Percentiles rank a stretch among this genome's conserved stretches.
Conservation (phyloP, 768 basidiomycete genomes). For the Tricholoma matsutake region DNA sequence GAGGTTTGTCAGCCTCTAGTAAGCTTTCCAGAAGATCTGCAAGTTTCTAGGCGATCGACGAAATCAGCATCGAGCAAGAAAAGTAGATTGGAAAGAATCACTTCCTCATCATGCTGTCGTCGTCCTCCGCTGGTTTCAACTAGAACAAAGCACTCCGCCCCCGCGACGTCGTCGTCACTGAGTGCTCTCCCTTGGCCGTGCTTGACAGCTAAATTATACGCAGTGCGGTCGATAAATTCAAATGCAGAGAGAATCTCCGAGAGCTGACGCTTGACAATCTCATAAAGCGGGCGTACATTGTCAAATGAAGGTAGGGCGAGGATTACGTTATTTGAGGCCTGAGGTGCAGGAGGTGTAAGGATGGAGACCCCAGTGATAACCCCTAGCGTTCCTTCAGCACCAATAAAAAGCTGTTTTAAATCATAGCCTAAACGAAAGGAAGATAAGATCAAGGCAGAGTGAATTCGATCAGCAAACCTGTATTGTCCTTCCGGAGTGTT, state of each 20-base stretch:
- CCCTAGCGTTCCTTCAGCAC: constrained; percentile 94
- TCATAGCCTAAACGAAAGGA: constrained; percentile 73
- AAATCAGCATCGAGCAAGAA: constrained; percentile 1
- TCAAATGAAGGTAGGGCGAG: constrained; percentile 85
- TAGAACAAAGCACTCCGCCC: constrained; percentile 85
- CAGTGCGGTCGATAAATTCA: constrained; percentile 89
- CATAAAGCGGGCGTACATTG: constrained; percentile 83
- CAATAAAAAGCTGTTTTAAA: constrained; percentile 97
- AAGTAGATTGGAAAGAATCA: constrained; percentile 26
- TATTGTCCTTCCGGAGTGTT: constrained; percentile 95
- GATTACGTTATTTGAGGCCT: constrained; percentile 88
- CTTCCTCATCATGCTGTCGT: constrained; percentile 92
- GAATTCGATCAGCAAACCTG: constrained; percentile 47
- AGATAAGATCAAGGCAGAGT: not conserved
- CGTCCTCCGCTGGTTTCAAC: constrained; percentile 94
- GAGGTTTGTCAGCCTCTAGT: constrained; percentile 64
- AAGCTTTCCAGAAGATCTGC: constrained; percentile 73
- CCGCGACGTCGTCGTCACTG: constrained; percentile 67
- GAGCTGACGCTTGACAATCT: constrained; percentile 73
- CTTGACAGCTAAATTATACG: constrained; percentile 80
- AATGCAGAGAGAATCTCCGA: constrained; percentile 97
- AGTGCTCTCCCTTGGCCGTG: constrained; percentile 81
- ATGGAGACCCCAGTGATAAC: constrained; percentile 95
- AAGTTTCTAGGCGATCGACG: constrained; percentile 67
- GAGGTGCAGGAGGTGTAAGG: constrained; percentile 78